Percentiles rank a stretch among this genome's conserved stretches.
Conservation (phyloP, 2,329 filamentous ascomycete genomes). For the Aureobasidium melanogenum region DNA sequence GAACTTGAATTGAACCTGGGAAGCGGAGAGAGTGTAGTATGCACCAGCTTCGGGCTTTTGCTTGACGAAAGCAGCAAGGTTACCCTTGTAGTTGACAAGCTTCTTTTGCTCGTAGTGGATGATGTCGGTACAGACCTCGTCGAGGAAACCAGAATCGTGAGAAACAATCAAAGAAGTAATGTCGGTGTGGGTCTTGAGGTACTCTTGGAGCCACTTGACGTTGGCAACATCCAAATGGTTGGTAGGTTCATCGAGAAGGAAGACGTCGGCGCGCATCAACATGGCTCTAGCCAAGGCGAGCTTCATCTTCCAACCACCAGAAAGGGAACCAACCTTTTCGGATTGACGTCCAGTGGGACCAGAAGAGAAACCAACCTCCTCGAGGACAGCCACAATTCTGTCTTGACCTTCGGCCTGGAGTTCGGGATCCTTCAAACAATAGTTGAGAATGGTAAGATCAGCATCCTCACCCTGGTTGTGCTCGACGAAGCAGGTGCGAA, state of each 20-base stretch:
- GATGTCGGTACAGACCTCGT: slow-evolving; percentile 96
- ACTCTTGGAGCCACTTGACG: slow-evolving; percentile 91
- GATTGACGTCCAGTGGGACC: slow-evolving; percentile 83
- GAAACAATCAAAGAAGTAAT: slow-evolving; percentile 97
- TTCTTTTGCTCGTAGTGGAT: slow-evolving; percentile 99
- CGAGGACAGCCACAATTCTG: slow-evolving; percentile 73
- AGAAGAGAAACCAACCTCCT: slow-evolving; percentile 87
- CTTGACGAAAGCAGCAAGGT: slow-evolving; percentile 75
- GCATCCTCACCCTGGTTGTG: slow-evolving; percentile 98
- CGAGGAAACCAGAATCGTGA: slow-evolving; percentile 95
- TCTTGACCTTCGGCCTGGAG: slow-evolving; percentile 70
- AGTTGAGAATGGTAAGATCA: slow-evolving; percentile 90
- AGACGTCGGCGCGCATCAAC: slow-evolving; percentile 92
- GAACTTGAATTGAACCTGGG: slow-evolving; percentile 93
- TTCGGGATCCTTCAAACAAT: slow-evolving; percentile 79
- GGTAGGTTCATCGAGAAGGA: slow-evolving; percentile 95
- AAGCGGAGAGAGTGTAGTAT: slow-evolving; percentile 91
- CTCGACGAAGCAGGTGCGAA: slow-evolving; percentile 96
- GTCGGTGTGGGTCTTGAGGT: slow-evolving; percentile 89
- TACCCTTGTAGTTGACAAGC: slow-evolving; percentile 75
- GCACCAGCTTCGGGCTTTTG: slow-evolving; percentile 89
- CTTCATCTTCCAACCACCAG: slow-evolving; percentile 99
- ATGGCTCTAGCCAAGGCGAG: slow-evolving; percentile 90
- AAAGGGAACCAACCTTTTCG: slow-evolving; percentile 86
- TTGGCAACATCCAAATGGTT: slow-evolving; percentile 97